These are phyloP conservation scores for Fonsecaea erecta DNA, from an alignment of 2,329 filamentous ascomycete genomes.

Conservation along the genomic window DNA sequence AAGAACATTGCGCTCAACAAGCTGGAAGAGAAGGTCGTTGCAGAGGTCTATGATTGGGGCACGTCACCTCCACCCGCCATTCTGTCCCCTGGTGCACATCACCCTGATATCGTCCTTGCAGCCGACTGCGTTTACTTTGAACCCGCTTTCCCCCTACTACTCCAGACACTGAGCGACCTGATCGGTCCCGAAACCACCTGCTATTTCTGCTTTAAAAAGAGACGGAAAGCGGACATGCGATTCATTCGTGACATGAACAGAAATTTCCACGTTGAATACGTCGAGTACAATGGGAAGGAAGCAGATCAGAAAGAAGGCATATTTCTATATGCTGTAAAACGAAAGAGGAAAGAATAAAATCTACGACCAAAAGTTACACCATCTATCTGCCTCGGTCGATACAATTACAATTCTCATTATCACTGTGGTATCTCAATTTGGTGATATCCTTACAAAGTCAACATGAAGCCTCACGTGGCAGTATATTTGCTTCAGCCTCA, in stretches of 20 bases:
- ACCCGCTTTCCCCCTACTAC: constrained; percentile 85
- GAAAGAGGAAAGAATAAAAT: constrained; percentile 16
- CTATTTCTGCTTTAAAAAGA: constrained; percentile 94
- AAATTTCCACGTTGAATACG: constrained; percentile 65
- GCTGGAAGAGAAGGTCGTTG: constrained; percentile 65
- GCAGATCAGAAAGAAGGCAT: constrained; percentile 60
- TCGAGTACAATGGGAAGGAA: constrained; percentile 62
- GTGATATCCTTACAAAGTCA: constrained; percentile 22
- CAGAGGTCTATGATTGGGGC: constrained; percentile 80
- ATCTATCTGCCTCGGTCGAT: background rate
- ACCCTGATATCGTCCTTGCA: constrained; percentile 83
- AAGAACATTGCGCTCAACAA: constrained; percentile 84
- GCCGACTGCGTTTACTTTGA: constrained; percentile 98
- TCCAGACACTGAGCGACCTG: constrained; percentile 75
- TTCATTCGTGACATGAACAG: constrained; percentile 74
- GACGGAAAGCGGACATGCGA: constrained; percentile 77
- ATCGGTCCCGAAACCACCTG: constrained; percentile 69
- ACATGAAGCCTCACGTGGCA: background rate
- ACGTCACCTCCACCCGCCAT: constrained; percentile 42
- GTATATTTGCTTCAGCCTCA: background rate
- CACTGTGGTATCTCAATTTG: constrained; percentile 25
- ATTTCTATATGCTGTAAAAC: constrained; percentile 58
- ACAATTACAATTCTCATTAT: background rate
- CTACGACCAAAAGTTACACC: background rate
- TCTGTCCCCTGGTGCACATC: background rate